These are phyloP conservation scores for Apiotrichum akiyoshidainum DNA, from an alignment of 1,284 basidiomycete genomes.

Conservation along the genomic window DNA sequence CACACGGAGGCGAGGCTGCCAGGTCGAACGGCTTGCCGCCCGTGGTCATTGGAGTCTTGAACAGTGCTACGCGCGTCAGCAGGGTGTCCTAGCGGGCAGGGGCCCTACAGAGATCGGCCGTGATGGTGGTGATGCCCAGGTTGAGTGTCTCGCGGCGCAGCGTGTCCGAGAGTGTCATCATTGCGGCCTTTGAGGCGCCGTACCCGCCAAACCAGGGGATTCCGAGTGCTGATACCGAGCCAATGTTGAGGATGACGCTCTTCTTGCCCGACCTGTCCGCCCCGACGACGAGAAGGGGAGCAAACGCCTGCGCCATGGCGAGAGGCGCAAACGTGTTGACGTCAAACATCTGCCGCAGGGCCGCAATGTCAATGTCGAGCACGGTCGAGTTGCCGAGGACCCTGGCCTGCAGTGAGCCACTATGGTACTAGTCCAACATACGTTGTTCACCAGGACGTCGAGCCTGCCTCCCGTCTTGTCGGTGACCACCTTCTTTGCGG, in stretches of 20 bases:
- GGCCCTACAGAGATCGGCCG: constrained; percentile 1
- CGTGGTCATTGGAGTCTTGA: no score
- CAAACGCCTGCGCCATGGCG: constrained; percentile 22
- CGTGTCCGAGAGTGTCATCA: constrained; percentile 12
- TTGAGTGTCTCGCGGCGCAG: constrained; percentile 19
- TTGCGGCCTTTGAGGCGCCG: constrained; percentile 11
- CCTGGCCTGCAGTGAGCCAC: no score
- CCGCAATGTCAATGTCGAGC: constrained; percentile 6
- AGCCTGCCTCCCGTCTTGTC: no score
- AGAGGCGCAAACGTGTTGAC: constrained; percentile 26
- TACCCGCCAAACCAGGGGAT: constrained; percentile 22
- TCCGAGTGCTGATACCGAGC: constrained; percentile 12
- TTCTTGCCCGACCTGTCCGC: neutral
- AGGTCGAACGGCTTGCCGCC: neutral
- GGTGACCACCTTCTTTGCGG: no score
- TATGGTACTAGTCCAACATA: no score
- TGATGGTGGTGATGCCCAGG: constrained; percentile 12
- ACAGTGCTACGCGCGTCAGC: neutral
- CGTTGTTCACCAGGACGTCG: no score
- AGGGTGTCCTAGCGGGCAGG: neutral
- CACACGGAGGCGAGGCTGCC: no score
- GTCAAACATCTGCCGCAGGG: constrained; percentile 20
- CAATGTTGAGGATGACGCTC: constrained; percentile 26
- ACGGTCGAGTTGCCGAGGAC: constrained; percentile 1
- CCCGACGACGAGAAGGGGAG: constrained; percentile 6